Evolutionary conservation across 2,329 filamentous ascomycete species (phyloP), one percentile per base, ranked within the genome.

Genomic region (Penicillium rolfsii): DNA sequence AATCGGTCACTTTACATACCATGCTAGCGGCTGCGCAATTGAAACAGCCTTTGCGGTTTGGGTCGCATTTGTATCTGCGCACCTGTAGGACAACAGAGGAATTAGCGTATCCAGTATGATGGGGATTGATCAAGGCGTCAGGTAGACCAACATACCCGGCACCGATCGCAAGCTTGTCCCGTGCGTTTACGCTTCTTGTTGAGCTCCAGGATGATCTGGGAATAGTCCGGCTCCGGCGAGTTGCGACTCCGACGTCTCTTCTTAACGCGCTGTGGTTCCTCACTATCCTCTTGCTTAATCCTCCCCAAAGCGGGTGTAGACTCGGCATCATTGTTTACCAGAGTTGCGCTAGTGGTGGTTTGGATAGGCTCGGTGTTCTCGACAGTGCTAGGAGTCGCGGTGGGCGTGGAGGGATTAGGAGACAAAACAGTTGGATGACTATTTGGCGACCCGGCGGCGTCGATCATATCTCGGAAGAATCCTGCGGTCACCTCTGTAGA

Each of bases 101-200:
- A 5, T 38, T 26, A 35, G 50, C 22, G 6, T n/a, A 52, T 19
- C 33, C 9, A 26, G 24, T 24, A 7, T 3, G 9, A 33, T 22
- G 43, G 5, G 22, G 12, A 46, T 7, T 24, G 11, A 19, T 2
- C n/a, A 22, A 22, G 12, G 0, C 19, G 11, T 14, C 12, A 22
- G 22, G 19, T 24, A 35, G 11, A 35, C 14, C 35, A 36, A 57
- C 57, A 14, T 55, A 63, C 64, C 55, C 46, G 57, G 60, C 64
- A 66, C n/a, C 64, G 55, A 33, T 66, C 62, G 50, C 64, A 66
- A 12, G 64, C 64, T 19, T 60, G 54, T 16, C 52, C 46, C 16
- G 59, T 64, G 11, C 56, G 35, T 14, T 30, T 24, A 1, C 59
- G 55, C 9, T 55, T 58, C 0, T 40, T 41, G 11, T 19, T 26